Base-by-base conservation (phyloP, 768 basidiomycete genomes). In the Hortiboletus campestris region DNA sequence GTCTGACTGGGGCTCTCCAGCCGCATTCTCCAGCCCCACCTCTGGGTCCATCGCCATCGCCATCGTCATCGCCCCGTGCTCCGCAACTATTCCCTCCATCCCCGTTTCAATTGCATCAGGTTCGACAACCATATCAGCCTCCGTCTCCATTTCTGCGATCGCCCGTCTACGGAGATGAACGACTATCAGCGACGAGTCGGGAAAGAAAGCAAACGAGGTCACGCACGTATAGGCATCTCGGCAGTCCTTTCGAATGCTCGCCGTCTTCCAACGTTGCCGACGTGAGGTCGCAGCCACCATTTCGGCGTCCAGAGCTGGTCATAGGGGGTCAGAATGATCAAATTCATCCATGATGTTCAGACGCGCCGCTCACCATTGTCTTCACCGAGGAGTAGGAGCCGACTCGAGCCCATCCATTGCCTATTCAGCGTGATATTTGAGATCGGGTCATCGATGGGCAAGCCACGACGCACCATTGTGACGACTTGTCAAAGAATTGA, bases 401-500 rank as follows among this genome's bases (percentile, higher is more conserved):
- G 79, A 29, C 79, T 80, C 14, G 75, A 56, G 4, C 75, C 66
- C 4, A 91, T 75, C 76, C 80, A 87, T 72, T 83, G 79, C 89
- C 89, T 91, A 16, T 45, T 20, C 51, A 41, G 36, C 13, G 31
- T 45, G 39, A 28, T 46, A 39, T n/a, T 43, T 59, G 12, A 56
- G 22, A n/a, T 46, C 13, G 28, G 11, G 36, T 39, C 49, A 52
- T 16, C 25, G 41, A 17, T 19, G 36, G 10, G 34, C 16, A 36
- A 4, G 31, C 45, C 25, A 41, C 8, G 6, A 16, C 1, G 63
- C 80, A 84, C 88, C 91, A 88, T 57, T 86, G 80, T 58, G 78
- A 74, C 2, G 73, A 66, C 49, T 80, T 81, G 66, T 94, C 92
- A 67, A 80, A 94, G 73, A 93, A 96, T 44, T 82, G 84, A n/a